Percentiles rank a stretch among this genome's conserved stretches.
Conservation (phyloP, 306 rosid species). For the Erythrophleum fordii region DNA sequence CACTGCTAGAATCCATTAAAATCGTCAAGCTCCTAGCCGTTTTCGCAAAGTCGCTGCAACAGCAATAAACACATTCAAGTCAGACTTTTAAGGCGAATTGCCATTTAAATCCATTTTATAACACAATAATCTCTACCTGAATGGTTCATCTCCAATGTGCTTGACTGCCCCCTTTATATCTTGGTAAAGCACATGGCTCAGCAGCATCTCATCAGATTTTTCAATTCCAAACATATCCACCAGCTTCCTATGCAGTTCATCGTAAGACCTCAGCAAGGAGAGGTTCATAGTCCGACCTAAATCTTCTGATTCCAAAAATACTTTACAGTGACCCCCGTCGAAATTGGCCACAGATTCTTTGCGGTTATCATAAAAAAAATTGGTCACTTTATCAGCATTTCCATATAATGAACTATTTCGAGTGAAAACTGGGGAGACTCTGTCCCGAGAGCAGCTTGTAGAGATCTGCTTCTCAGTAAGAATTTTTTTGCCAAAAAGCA, state of each 20-base stretch:
- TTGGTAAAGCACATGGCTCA: conserved; percentile 65
- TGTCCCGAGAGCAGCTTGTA: conserved; percentile 66
- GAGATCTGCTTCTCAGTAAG: conserved; percentile 80
- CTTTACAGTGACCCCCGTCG: conserved; percentile 78
- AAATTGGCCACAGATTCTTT: conserved; percentile 56
- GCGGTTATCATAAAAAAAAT: conserved; percentile 51
- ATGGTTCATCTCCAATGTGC: conserved; percentile 78
- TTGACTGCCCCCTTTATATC: conserved; percentile 68
- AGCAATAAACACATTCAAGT: conserved; percentile 33
- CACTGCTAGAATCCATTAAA: conserved; percentile 78
- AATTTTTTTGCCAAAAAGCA: conserved; percentile 82
- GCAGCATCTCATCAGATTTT: conserved; percentile 59
- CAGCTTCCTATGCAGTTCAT: conserved; percentile 62
- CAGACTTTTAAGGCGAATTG: background rate
- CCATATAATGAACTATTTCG: conserved; percentile 78
- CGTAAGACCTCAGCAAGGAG: conserved; percentile 65
- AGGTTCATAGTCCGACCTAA: conserved; percentile 82
- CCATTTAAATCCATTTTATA: conserved; percentile 2
- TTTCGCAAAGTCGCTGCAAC: conserved; percentile 74
- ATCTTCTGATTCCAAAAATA: conserved; percentile 74
- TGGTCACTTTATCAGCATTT: conserved; percentile 54
- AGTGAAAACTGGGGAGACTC: conserved; percentile 65
- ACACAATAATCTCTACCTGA: conserved; percentile 49
- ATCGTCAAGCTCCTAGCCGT: conserved; percentile 82
- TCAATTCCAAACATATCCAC: conserved; percentile 80